A percentile compares a stretch with the other conserved stretches of the same genome.
phyloP scores from a whole-genome alignment of 805 yeast genomes.

The Geotrichum ghanense region DNA sequence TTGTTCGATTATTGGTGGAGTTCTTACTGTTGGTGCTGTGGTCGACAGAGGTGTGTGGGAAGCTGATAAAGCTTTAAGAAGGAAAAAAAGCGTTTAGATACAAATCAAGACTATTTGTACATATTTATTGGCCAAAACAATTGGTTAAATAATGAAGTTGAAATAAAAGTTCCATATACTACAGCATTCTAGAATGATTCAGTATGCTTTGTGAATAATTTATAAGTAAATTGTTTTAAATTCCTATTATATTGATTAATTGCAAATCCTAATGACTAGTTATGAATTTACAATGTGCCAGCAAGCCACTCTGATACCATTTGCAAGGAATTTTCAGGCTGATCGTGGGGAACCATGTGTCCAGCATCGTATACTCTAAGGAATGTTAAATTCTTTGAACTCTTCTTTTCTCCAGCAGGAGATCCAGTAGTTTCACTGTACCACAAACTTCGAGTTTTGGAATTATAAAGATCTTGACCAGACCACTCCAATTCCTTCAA shows the following conservation, averaged over 20 bases:
- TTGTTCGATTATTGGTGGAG: conserved; percentile 86
- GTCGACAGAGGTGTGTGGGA: conserved; percentile 82
- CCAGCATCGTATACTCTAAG: conserved; percentile 74
- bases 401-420: conserved; percentile 58
- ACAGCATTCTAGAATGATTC: too few species aligned
- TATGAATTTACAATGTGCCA: conserved; percentile 26
- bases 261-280: too few species aligned
- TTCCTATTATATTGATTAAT: background rate
- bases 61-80: conserved; percentile 65
- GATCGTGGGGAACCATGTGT: conserved; percentile 88
- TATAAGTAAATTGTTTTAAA: too few species aligned
- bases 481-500: conserved; percentile 57
- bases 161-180: too few species aligned
- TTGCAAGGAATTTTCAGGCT: conserved; percentile 59
- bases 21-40: conserved; percentile 82
- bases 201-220: background rate
- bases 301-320: conserved; percentile 68
- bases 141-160: too few species aligned
- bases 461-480: conserved; percentile 32
- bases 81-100: conserved; percentile 67
- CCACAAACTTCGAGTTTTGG: conserved; percentile 35
- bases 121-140: too few species aligned
- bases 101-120: too few species aligned
- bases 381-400: conserved; percentile 58
- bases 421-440: conserved; percentile 27